phyloP scores from a whole-genome alignment of 768 basidiomycete genomes.

The Leccinum arenicola region DNA sequence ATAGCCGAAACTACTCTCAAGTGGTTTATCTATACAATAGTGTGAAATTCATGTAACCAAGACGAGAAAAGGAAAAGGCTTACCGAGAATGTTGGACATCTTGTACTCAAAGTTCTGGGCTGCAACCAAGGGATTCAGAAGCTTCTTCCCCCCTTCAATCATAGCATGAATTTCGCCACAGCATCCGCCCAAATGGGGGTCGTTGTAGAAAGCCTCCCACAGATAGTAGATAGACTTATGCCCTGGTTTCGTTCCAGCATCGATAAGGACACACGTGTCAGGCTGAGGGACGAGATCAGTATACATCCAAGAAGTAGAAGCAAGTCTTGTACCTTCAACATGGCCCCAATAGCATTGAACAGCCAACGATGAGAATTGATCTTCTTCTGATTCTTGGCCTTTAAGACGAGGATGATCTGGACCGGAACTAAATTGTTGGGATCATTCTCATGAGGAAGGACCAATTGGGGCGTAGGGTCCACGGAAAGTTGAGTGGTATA shows the following conservation, averaged over 20 bases:
- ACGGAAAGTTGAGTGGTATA: constrained; percentile 97
- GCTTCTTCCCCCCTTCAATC: constrained; percentile 89
- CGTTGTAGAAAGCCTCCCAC: constrained; percentile 89
- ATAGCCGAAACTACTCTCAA: constrained; percentile 95
- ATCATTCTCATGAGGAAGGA: constrained; percentile 86
- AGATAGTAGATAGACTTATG: constrained; percentile 95
- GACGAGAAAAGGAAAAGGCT: constrained; percentile 11
- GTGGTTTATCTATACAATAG: constrained; percentile 67
- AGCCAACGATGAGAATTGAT: constrained; percentile 96
- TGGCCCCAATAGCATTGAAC: constrained; percentile 88
- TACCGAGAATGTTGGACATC: constrained; percentile 94
- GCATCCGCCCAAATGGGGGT: constrained; percentile 76
- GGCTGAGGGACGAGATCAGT: constrained; percentile 50
- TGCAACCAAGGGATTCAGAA: constrained; percentile 88
- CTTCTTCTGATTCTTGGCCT: constrained; percentile 95
- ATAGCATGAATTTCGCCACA: constrained; percentile 97
- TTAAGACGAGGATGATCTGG: constrained; percentile 86
- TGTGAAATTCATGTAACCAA: constrained; percentile 9
- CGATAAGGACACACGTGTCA: constrained; percentile 88
- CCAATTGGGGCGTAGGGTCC: constrained; percentile 84
- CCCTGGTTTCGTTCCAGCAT: constrained; percentile 95
- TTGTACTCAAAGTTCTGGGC: constrained; percentile 99
- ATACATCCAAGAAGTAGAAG: constrained; percentile 3
- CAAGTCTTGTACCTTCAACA: constrained; percentile 55
- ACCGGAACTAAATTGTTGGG: constrained; percentile 92